phyloP scores from a whole-genome alignment of 2,329 filamentous ascomycete genomes.

The Colletotrichum sansevieriae region DNA sequence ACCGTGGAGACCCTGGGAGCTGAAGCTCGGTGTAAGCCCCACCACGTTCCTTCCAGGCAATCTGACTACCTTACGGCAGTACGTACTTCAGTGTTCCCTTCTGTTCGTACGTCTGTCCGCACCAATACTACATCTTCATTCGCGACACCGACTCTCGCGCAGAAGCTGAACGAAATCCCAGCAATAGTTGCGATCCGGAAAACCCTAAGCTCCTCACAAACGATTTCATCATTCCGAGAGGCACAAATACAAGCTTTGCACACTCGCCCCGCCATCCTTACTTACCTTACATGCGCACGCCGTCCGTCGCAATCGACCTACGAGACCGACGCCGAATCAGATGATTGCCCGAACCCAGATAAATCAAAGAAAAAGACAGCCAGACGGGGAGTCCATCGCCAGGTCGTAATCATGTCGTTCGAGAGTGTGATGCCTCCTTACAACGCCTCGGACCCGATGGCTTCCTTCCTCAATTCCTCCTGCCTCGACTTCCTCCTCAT shows the following conservation, averaged over 20 bases:
- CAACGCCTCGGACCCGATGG: slow-evolving; percentile 79
- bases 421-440: slow-evolving; percentile 77
- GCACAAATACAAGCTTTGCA: too few relatives aligned
- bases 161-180: too few relatives aligned
- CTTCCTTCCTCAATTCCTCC: slow-evolving; percentile 83
- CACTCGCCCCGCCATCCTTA: not conserved
- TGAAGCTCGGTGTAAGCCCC: not conserved
- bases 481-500: slow-evolving; percentile 96
- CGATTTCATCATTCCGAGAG: too few relatives aligned
- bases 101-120: not conserved
- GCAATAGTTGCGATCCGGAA: too few relatives aligned
- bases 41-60: not conserved
- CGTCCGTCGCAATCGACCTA: slow-evolving; percentile 4
- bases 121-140: too few relatives aligned
- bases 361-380: not conserved
- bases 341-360: not conserved
- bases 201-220: too few relatives aligned
- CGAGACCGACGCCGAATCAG: not conserved
- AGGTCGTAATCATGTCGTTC: slow-evolving; percentile 72
- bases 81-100: not conserved
- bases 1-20: too few relatives aligned
- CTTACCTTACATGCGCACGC: not conserved
- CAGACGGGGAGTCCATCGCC: not conserved
- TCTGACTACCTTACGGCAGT: not conserved
- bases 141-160: too few relatives aligned